Conservation (phyloP, 163 green algal species). For the Scenedesmus sp. region DNA sequence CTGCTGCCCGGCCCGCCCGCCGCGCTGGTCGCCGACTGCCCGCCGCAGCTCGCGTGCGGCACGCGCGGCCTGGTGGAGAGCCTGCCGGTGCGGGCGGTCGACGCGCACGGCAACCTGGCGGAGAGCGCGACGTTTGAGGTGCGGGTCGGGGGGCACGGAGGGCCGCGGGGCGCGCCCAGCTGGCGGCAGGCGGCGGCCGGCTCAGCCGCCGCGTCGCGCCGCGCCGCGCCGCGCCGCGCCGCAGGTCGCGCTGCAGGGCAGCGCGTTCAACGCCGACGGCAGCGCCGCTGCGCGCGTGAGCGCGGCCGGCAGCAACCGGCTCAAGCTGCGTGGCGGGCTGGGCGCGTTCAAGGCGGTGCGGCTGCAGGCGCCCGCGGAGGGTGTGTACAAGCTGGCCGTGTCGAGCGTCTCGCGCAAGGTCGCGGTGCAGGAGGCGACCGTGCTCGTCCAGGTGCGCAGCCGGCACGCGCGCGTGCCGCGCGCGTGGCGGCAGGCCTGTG, state of each 20-base stretch:
- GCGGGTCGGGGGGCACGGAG: too few relatives aligned
- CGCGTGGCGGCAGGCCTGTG: too few relatives aligned
- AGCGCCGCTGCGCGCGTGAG: conserved; percentile 13
- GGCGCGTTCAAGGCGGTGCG: conserved; percentile 63
- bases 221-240: background rate
- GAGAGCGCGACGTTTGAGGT: conserved; percentile 39
- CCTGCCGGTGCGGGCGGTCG: conserved; percentile 58
- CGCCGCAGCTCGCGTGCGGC: conserved; percentile 53
- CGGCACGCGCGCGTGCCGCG: too few relatives aligned
- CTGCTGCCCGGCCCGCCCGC: conserved; percentile 59
- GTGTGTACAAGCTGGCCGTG: conserved; percentile 61
- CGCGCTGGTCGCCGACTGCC: conserved; percentile 59
- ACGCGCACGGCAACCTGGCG: conserved; percentile 66
- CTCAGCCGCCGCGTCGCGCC: too few relatives aligned
- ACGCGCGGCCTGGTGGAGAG: conserved; percentile 53
- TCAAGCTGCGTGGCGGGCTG: conserved; percentile 54
- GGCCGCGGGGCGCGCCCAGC: too few relatives aligned
- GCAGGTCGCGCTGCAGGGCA: conserved; percentile 65
- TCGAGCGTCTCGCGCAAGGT: conserved; percentile 60
- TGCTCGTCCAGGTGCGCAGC: conserved; percentile 31
- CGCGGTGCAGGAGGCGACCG: conserved; percentile 62
- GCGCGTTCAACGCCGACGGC: conserved; percentile 47
- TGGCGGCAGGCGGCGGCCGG: too few relatives aligned
- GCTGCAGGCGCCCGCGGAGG: conserved; percentile 55
- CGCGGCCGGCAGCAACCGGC: conserved; percentile 68